These are phyloP conservation scores for Pestalotiopsis sp. DNA, from an alignment of 2,329 filamentous ascomycete genomes.

Conservation along the genomic window DNA sequence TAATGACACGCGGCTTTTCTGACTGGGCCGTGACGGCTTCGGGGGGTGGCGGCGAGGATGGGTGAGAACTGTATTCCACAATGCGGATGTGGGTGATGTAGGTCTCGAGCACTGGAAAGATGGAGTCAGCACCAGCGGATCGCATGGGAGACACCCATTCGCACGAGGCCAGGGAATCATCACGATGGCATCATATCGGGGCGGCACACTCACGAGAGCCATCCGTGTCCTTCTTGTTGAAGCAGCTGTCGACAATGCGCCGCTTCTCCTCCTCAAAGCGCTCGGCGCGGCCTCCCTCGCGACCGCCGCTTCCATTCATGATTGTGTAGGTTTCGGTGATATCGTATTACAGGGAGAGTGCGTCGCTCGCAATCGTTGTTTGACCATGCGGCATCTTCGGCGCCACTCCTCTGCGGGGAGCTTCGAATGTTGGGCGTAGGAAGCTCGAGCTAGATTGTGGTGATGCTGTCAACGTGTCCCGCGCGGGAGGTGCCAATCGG, in stretches of 20 bases:
- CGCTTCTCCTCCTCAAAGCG: slow-evolving; percentile 96
- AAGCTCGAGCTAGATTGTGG: background rate
- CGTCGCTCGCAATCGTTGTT: background rate
- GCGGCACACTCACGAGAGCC: slow-evolving; percentile 70
- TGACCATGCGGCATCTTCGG: slow-evolving; percentile 9
- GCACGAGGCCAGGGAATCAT: too few species aligned
- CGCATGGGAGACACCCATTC: background rate
- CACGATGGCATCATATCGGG: background rate
- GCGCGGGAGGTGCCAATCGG: background rate
- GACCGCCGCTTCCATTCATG: slow-evolving; percentile 25
- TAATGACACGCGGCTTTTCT: slow-evolving; percentile 89
- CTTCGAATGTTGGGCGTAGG: background rate
- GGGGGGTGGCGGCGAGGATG: slow-evolving; percentile 82
- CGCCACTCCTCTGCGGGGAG: slow-evolving; percentile 6
- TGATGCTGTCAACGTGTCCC: slow-evolving; percentile 5
- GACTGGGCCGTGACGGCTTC: slow-evolving; percentile 68
- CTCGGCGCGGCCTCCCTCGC: slow-evolving; percentile 63
- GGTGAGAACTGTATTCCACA: slow-evolving; percentile 81
- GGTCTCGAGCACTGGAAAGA: slow-evolving; percentile 72
- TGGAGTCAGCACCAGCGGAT: background rate
- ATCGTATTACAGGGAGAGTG: background rate
- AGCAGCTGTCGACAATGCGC: slow-evolving; percentile 93
- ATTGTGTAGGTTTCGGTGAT: background rate
- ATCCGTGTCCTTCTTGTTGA: slow-evolving; percentile 84
- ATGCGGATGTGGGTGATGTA: slow-evolving; percentile 98